Base-by-base conservation (phyloP, 768 basidiomycete genomes). In the Tylopilus vinaceipallidus region DNA sequence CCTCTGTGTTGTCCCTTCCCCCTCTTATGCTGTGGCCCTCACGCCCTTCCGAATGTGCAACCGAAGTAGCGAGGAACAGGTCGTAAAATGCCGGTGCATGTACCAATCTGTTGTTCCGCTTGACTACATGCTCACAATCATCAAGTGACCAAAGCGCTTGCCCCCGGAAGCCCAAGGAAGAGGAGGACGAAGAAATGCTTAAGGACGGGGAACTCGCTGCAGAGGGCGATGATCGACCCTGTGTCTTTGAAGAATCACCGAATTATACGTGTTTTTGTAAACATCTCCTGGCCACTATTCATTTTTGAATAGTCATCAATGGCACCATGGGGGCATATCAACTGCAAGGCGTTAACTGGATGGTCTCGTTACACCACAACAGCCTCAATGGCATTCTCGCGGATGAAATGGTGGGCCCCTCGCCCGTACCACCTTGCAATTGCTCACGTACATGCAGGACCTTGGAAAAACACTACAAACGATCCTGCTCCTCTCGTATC, bases 391-490 rank as follows among this genome's bases (percentile, higher is more conserved):
- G 95, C 42, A 98, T 98, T 50, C 82, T 98, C 8, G 95, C 95
- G 0, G 95, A 99, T 59, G 95, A 98, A 71, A 98, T 98, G 95
- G 78, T 83, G 56, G 12, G 68, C 57, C 17, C 50, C 48, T 27
- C 60, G 39, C 9, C 23, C 12, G 20, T 33, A 7, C 12, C 19
- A 8, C n/a, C 13, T 35, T 9, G 16, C 14, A 14, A 16, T 47
- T 11, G 2, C 37, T 52, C 45, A 48, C 54, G 56, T n/a, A 39
- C 16, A 32, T 20, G 1, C 63, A 93, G 91, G 95, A 94, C 69
- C 84, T 99, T 24, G 95, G 97, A 12, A 99, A 99, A 78, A 99
- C 97, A 0, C 79, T 98, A 0, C 97, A 99, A 73, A 98, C 95
- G 0, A 95, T 99, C 60, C 87, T 95, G 1, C 98, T 99, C 78